Base-by-base conservation (phyloP, 2,329 filamentous ascomycete genomes). In the Fusarium sp. region DNA sequence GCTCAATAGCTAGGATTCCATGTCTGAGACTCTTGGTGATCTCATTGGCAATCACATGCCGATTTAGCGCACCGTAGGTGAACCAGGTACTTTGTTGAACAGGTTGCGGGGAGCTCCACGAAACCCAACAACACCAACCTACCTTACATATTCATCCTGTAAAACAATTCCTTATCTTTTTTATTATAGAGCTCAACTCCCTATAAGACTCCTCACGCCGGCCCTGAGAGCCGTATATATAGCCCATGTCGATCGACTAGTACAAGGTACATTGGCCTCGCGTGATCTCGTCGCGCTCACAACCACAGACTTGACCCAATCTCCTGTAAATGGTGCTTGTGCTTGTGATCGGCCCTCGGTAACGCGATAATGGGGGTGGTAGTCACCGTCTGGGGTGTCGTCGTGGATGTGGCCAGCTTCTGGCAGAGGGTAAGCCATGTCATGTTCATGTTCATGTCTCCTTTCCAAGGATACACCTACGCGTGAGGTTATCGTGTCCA, bases 331-430 rank as follows among this genome's bases (percentile, higher is more conserved):
- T 73, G 70, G 71, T 78, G 76, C 71, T 74, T 74, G 71, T 77
- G 76, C 73, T 73, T 75, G 76, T 76, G 75, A 77, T 74, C 65
- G 67, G 71, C 70, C 76, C 76, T 79, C 78, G 76, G 78, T 75
- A 79, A 81, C 75, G 48, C 62, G 77, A 81, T 74, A 71, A 82
- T 84, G 80, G 80, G 80, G 75, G 77, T 84, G 65, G 76, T 83
- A 48, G 72, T 83, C 65, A 83, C 85, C 45, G 77, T 91, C 62
- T 87, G 86, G 81, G 84, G 83, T 67, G 84, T 92, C 80, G 76
- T 91, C 38, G 77, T 88, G 34, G 89, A 92, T 67, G 88, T 92
- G 51, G 79, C 85, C 63, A 79, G 83, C 45, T 92, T 90, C 77
- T 92, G 89, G 89, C 84, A 85, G 77, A 82, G 84, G 77, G 90